Conservation (phyloP, 371 early-diverging fungal species). For the Zopfochytrium polystomum region DNA sequence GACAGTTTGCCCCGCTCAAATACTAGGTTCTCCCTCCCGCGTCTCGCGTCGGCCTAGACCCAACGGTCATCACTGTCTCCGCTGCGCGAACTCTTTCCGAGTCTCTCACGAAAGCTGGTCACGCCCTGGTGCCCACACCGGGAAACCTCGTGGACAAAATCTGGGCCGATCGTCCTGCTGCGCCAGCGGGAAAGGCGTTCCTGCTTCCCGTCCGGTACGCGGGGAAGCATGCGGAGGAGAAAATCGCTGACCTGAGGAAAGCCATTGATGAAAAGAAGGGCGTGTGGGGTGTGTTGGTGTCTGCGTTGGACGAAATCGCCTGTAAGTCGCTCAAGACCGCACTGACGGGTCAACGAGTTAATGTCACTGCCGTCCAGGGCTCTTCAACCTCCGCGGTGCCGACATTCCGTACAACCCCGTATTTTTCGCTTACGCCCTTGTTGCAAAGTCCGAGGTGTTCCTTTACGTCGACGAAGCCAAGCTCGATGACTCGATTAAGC, state of each 20-base stretch:
- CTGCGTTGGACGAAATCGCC: slow-evolving; percentile 88
- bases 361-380: slow-evolving; percentile 72
- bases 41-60: slow-evolving; percentile 82
- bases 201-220: slow-evolving; percentile 68
- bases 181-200: slow-evolving; percentile 49
- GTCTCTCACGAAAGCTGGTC: slow-evolving; percentile 44
- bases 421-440: slow-evolving; percentile 72
- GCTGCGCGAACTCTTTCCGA: slow-evolving; percentile 61
- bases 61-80: slow-evolving; percentile 73
- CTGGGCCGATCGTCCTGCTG: slow-evolving; percentile 1
- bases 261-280: slow-evolving; percentile 32
- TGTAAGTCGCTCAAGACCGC: slow-evolving; percentile 31
- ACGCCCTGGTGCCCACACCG: slow-evolving; percentile 33
- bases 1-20: too few species aligned
- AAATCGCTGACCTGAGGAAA: slow-evolving; percentile 41
- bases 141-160: slow-evolving; percentile 63
- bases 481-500: slow-evolving; percentile 53
- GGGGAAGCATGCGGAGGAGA: slow-evolving; percentile 59
- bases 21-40: slow-evolving; percentile 58
- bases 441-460: slow-evolving; percentile 64
- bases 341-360: slow-evolving; percentile 14
- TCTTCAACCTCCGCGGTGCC: slow-evolving; percentile 95
- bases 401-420: slow-evolving; percentile 97
- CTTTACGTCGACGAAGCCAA: slow-evolving; percentile 82
- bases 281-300: slow-evolving; percentile 70